Evolutionary conservation across 2,329 filamentous ascomycete species (phyloP), one percentile per base, ranked within the genome.

Genomic region (Trichophyton schoenleinii): DNA sequence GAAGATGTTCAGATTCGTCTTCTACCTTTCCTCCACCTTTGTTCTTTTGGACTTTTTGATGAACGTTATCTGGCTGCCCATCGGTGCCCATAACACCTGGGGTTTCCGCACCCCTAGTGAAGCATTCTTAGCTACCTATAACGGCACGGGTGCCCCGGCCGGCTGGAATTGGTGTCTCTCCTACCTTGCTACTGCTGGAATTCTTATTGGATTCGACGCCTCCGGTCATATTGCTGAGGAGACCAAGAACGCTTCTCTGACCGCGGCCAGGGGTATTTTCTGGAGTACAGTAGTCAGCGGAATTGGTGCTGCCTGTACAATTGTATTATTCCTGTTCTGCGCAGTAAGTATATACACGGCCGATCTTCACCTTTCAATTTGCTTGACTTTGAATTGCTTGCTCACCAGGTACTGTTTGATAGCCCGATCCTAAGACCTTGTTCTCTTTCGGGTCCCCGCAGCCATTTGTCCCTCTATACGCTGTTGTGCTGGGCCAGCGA

Each of bases 121-220:
- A 63, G 82, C 82, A 7, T 84, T 85, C 68, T 80, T 83, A 72
- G 78, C 80, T 11, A 84, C 81, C 0, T 83, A 83, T 67, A 85
- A 85, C 61, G 79, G 78, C 1, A 81, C 79, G 9, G 79, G 79
- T 9, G 79, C 79, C 0, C 80, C 82, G 0, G 73, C 77, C 1
- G 81, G 78, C 2, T 84, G 82, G 82, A 84, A 85, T 67, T 84
- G 82, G 82, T 83, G 82, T 70, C 75, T 85, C 2, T 83, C 80
- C 3, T 85, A 82, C 68, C 78, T 83, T 28, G 81, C 82, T 1
- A 84, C 82, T 1, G 82, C 82, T 6, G 82, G 82, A 46, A 79
- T 84, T 46, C 67, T 85, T 61, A 83, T 85, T 59, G 82, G 82
- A 1, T 84, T 83, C 60, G 82, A 85, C 68, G 82, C 82, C 0